Base-by-base conservation (phyloP, 768 basidiomycete species). In the Tricholoma terreum region DNA sequence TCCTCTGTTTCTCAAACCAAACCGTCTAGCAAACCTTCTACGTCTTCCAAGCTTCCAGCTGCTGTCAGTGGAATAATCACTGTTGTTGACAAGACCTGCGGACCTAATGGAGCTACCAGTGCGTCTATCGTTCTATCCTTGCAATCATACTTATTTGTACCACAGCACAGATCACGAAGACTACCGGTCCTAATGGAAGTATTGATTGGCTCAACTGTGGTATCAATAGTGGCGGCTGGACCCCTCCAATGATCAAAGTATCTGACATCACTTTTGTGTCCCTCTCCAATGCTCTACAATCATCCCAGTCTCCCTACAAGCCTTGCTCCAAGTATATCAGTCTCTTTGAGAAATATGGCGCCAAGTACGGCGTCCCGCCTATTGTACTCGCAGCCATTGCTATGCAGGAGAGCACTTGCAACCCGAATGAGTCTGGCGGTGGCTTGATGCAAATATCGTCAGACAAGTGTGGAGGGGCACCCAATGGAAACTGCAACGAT, bases 361-460 rank as follows among this genome's bases (percentile, higher is more conserved):
- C 61, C n/a, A 61, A 80, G 63, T 73, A 71, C 61, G 75, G 64
- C 15, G 59, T 94, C 30, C 89, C 88, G 22, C 68, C 90, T 7
- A 90, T 94, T 67, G 74, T 95, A 61, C 70, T 95, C 35, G 93
- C 92, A 2, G 80, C 92, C 0, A 87, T 96, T 62, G 92, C 92
- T 31, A 87, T 96, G 86, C 92, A 95, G 69, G 94, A 96, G 69
- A 79, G 75, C 55, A 69, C 71, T 36, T 96, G 93, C 77, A 85
- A 87, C 61, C 80, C 85, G 2, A 57, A 72, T 14, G 81, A 80
- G 6, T 76, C 84, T 45, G 92, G 92, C 52, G 87, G 86, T 14
- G 89, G 77, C 19, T 73, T 94, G 52, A 94, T 94, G 92, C 92
- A 94, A 69, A 77, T 94, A 60, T 89, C 89, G 15, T 65, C 70